Evolutionary conservation across 2,329 filamentous ascomycete species (phyloP).

Genomic region (Colletotrichum graminicola): DNA sequence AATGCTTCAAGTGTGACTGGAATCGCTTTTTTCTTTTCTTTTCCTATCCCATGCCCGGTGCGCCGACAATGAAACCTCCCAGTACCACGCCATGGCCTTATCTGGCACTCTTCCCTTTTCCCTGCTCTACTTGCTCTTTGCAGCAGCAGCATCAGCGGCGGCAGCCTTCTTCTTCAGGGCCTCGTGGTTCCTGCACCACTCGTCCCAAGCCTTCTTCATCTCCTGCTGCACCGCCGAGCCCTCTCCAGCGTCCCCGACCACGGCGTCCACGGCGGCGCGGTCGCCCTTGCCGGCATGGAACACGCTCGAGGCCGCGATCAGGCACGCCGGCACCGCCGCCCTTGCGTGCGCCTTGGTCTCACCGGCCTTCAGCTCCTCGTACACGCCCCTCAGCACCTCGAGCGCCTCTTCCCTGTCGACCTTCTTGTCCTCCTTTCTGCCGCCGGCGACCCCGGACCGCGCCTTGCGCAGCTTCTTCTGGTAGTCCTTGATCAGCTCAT

Average conservation of each 20-base stretch:
- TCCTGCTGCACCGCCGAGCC: conserved; percentile 39
- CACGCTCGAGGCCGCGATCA: conserved; percentile 75
- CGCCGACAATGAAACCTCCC: conserved; percentile 10
- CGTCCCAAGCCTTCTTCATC: conserved; percentile 39
- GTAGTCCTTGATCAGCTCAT: conserved; percentile 78
- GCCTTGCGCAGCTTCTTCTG: conserved; percentile 75
- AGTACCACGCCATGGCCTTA: not conserved
- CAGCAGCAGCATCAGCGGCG: not conserved
- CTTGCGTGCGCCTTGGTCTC: conserved; percentile 78
- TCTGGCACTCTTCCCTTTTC: not conserved
- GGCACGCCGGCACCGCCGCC: conserved; percentile 79
- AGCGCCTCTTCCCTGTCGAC: conserved; percentile 60
- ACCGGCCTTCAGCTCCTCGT: conserved; percentile 72
- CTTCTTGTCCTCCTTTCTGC: conserved; percentile 54
- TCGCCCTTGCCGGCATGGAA: conserved; percentile 65
- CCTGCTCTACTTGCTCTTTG: conserved; percentile 12
- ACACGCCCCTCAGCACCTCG: conserved; percentile 73
- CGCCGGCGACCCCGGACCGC: conserved; percentile 56
- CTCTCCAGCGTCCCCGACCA: conserved; percentile 74
- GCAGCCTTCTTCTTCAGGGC: conserved; percentile 33
- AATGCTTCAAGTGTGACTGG: not conserved
- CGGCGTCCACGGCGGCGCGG: conserved; percentile 67
- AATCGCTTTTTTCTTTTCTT: not conserved
- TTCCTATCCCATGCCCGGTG: conserved; percentile 3
- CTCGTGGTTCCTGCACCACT: conserved; percentile 41